These are phyloP conservation scores for Pleurotus eryngii DNA, from an alignment of 768 basidiomycete genomes.

Conservation along the genomic window DNA sequence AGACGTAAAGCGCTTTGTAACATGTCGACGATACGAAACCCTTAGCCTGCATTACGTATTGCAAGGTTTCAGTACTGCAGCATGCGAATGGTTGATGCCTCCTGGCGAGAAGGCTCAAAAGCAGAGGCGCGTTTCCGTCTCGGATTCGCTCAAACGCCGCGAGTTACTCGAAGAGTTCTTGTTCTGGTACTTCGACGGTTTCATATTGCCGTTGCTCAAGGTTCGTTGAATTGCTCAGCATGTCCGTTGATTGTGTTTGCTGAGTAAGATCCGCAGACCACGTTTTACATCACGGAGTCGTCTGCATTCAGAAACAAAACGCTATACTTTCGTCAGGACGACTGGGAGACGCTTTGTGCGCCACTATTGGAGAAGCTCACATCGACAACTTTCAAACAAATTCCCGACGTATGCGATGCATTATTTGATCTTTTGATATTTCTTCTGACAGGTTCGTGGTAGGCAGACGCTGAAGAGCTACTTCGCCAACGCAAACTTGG, in stretches of 20 bases:
- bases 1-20: constrained; percentile 78
- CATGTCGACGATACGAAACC: constrained; percentile 77
- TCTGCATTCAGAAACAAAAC: constrained; percentile 79
- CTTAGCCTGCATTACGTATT: constrained; percentile 71
- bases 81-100: constrained; percentile 77
- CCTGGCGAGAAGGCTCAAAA: constrained; percentile 29
- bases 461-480: constrained; percentile 66
- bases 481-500: constrained; percentile 72
- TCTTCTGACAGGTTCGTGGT: background rate
- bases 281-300: constrained; percentile 93
- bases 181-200: constrained; percentile 93
- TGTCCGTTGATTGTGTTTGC: background rate
- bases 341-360: constrained; percentile 81
- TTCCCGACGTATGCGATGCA: constrained; percentile 53
- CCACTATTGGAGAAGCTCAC: constrained; percentile 80
- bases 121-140: constrained; percentile 52
- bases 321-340: constrained; percentile 91
- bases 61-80: constrained; percentile 70
- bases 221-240: constrained; percentile 35
- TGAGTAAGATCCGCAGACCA: constrained; percentile 50
- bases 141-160: constrained; percentile 73
- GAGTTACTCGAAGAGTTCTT: constrained; percentile 84
- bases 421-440: background rate
- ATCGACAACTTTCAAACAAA: constrained; percentile 61
- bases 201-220: constrained; percentile 74